Evolutionary conservation across 371 early-diverging fungal species (phyloP).

Genomic region (Umbelopsis sp.): DNA sequence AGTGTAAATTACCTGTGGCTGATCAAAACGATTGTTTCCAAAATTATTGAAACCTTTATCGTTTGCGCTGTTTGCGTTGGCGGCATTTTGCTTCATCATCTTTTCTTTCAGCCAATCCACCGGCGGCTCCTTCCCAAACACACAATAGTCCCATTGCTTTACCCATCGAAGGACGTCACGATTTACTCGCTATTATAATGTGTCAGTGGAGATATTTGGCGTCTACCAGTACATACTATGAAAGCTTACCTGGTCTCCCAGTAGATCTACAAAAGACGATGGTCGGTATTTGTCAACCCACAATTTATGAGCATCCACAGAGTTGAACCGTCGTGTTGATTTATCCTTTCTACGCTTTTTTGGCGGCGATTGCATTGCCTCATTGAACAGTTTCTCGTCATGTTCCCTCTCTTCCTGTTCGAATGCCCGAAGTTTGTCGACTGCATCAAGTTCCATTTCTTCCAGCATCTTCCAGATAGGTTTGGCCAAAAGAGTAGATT

Average conservation of each 20-base stretch:
- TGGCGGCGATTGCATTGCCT: slow-evolving; percentile 8
- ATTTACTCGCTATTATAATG: slow-evolving; percentile 64
- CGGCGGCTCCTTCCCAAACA: slow-evolving; percentile 65
- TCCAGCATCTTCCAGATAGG: slow-evolving; percentile 38
- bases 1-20: slow-evolving; percentile 21
- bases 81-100: slow-evolving; percentile 25
- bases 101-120: slow-evolving; percentile 42
- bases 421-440: slow-evolving; percentile 26
- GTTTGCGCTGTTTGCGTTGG: slow-evolving; percentile 25
- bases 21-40: slow-evolving; percentile 12
- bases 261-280: slow-evolving; percentile 81
- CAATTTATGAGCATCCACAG: slow-evolving; percentile 30
- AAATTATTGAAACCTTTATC: not conserved
- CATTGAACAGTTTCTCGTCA: slow-evolving; percentile 18
- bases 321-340: slow-evolving; percentile 22
- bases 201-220: too few species aligned
- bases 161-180: slow-evolving; percentile 91
- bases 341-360: slow-evolving; percentile 16
- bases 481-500: slow-evolving; percentile 28
- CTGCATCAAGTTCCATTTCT: slow-evolving; percentile 23
- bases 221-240: too few species aligned
- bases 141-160: slow-evolving; percentile 96
- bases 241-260: slow-evolving; percentile 82
- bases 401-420: slow-evolving; percentile 36
- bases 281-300: slow-evolving; percentile 97